Conservation (phyloP, 225 moss, liverwort and hornwort genomes). For the Sphagnum contortum region DNA sequence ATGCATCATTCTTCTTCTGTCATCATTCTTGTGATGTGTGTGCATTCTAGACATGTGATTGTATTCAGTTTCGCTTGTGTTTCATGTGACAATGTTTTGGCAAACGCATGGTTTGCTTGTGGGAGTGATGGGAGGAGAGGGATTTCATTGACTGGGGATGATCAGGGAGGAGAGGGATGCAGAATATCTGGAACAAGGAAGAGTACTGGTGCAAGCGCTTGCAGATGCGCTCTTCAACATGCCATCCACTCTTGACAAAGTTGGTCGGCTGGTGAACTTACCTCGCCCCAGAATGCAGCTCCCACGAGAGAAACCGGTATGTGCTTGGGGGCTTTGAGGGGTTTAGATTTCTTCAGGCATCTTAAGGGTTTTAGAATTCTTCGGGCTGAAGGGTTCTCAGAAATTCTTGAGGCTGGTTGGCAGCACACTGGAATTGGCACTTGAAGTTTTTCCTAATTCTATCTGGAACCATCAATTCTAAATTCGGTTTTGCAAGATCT, state of each 20-base stretch:
- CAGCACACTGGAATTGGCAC: background rate
- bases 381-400: background rate
- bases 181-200: constrained; percentile 50
- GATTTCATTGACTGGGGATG: background rate
- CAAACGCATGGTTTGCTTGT: no score
- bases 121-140: background rate
- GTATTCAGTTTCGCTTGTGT: no score
- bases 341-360: no score
- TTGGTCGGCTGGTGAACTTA: constrained; percentile 72
- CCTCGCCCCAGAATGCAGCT: constrained; percentile 65
- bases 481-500: background rate
- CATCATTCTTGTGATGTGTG: no score
- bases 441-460: background rate
- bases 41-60: no score
- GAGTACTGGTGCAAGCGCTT: constrained; percentile 74
- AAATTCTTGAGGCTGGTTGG: background rate
- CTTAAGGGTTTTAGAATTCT: background rate
- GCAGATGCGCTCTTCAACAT: constrained; percentile 51
- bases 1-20: no score
- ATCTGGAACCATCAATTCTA: background rate
- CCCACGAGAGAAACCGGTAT: constrained; percentile 92
- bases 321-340: background rate
- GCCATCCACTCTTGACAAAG: constrained; percentile 73
- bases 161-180: constrained; percentile 33
- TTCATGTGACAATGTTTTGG: no score